phyloP scores from a whole-genome alignment of 2,329 filamentous ascomycete species.

The Aspergillus uvarum region DNA sequence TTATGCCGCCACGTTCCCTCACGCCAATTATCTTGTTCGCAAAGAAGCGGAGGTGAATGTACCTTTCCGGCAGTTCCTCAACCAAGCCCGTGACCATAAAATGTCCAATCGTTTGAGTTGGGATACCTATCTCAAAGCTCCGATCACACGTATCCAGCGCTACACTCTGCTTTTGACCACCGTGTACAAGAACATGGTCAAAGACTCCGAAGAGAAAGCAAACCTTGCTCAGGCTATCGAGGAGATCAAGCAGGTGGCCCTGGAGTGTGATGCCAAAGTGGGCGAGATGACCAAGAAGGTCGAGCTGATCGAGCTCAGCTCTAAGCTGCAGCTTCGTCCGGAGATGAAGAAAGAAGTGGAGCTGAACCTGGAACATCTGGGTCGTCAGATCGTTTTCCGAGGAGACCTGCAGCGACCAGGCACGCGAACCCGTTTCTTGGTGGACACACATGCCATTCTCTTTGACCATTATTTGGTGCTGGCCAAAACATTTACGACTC shows the following conservation, averaged over 20 bases:
- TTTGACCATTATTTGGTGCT: conserved; percentile 97
- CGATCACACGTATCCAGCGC: conserved; percentile 87
- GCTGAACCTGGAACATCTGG: conserved; percentile 90
- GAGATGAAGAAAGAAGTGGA: conserved; percentile 80
- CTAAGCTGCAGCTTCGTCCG: conserved; percentile 79
- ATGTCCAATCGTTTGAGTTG: conserved; percentile 81
- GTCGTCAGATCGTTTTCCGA: conserved; percentile 81
- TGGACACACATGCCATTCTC: conserved; percentile 88
- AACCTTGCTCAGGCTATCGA: conserved; percentile 82
- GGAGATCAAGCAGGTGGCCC: conserved; percentile 84
- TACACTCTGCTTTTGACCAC: conserved; percentile 82
- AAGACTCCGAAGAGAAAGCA: conserved; percentile 84
- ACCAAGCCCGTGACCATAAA: conserved; percentile 74
- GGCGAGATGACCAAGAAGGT: conserved; percentile 91
- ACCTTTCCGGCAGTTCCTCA: conserved; percentile 81
- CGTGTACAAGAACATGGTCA: conserved; percentile 77
- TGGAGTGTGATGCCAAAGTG: conserved; percentile 89
- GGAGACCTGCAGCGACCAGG: conserved; percentile 89
- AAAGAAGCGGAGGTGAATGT: conserved; percentile 82
- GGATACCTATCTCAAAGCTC: conserved; percentile 91
- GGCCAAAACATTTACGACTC: conserved; percentile 70
- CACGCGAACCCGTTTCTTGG: conserved; percentile 84
- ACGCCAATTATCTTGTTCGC: conserved; percentile 77
- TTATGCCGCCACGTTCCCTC: conserved; percentile 84
- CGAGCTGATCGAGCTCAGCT: conserved; percentile 77